These are phyloP conservation scores for Alternaria ethzedia DNA, from an alignment of 2,329 filamentous ascomycete genomes.

Conservation along the genomic window DNA sequence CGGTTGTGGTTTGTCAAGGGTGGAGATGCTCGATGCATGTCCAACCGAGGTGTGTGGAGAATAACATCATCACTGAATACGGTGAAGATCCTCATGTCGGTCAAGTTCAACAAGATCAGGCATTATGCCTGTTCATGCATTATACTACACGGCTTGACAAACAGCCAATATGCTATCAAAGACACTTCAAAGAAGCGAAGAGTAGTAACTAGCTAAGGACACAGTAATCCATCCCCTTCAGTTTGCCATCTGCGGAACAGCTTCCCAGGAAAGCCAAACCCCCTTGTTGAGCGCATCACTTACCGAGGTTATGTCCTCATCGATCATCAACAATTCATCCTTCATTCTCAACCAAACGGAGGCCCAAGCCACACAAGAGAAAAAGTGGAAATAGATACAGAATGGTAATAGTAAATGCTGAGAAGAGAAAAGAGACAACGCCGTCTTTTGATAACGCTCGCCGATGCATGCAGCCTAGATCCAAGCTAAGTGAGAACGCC, in stretches of 20 bases:
- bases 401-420: not conserved
- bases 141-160: slow-evolving; percentile 1
- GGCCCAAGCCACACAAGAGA: not conserved
- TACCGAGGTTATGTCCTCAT: not conserved
- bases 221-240: not conserved
- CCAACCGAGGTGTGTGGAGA: not conserved
- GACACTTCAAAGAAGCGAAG: not conserved
- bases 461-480: slow-evolving; percentile 15
- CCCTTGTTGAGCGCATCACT: not conserved
- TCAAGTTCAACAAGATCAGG: not conserved
- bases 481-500: slow-evolving; percentile 16
- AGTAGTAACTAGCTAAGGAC: not conserved
- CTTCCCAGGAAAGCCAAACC: not conserved
- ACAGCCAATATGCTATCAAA: slow-evolving; percentile 3
- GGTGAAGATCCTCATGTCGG: not conserved
- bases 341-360: not conserved
- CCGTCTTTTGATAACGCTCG: slow-evolving; percentile 14
- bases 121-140: slow-evolving; percentile 3
- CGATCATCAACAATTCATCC: slow-evolving; percentile 1
- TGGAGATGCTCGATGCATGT: slow-evolving; percentile 1
- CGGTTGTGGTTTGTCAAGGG: not conserved
- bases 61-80: not conserved
- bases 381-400: slow-evolving; percentile 1
- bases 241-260: not conserved
- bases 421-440: slow-evolving; percentile 8